Conservation (phyloP, 495 filamentous ascomycete genomes). For the Xylaria venustula region DNA sequence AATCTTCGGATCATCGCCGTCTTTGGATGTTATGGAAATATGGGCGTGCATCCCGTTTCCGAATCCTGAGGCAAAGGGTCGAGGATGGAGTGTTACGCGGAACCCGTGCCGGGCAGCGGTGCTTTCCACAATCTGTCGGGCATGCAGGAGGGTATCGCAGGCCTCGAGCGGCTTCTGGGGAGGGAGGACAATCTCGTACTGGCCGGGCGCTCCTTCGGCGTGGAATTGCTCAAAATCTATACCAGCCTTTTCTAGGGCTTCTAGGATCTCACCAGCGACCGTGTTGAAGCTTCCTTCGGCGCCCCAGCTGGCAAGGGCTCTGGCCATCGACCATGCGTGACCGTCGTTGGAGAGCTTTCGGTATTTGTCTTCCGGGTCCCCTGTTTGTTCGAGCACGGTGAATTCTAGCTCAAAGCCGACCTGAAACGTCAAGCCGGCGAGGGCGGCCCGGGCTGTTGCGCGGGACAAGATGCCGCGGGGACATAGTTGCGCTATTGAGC, state of each 20-base stretch:
- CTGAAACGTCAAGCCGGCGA: slow-evolving; percentile 51
- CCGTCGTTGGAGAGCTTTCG: slow-evolving; percentile 35
- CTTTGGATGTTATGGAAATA: slow-evolving; percentile 55
- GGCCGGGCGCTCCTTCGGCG: slow-evolving; percentile 69
- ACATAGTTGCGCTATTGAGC: slow-evolving; percentile 47
- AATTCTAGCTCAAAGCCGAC: slow-evolving; percentile 86
- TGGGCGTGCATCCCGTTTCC: slow-evolving; percentile 71
- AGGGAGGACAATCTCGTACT: slow-evolving; percentile 78
- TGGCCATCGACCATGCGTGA: slow-evolving; percentile 64
- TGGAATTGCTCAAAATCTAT: slow-evolving; percentile 76
- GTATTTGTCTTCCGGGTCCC: slow-evolving; percentile 28
- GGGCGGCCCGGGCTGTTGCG: slow-evolving; percentile 48
- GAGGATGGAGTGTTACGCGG: slow-evolving; percentile 76
- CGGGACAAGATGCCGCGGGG: slow-evolving; percentile 57
- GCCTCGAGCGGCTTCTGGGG: slow-evolving; percentile 64
- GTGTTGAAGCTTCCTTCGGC: slow-evolving; percentile 24
- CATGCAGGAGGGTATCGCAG: slow-evolving; percentile 69
- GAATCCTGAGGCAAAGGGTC: slow-evolving; percentile 57
- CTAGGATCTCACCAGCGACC: slow-evolving; percentile 46
- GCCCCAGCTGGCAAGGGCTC: slow-evolving; percentile 50
- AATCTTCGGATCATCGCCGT: slow-evolving; percentile 35
- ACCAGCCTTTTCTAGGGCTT: slow-evolving; percentile 66
- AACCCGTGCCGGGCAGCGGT: slow-evolving; percentile 58
- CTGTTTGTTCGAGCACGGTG: slow-evolving; percentile 56
- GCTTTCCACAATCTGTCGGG: slow-evolving; percentile 64